Evolutionary conservation across 2,329 filamentous ascomycete genomes (phyloP).

Genomic region (Waltergamsia citrina): DNA sequence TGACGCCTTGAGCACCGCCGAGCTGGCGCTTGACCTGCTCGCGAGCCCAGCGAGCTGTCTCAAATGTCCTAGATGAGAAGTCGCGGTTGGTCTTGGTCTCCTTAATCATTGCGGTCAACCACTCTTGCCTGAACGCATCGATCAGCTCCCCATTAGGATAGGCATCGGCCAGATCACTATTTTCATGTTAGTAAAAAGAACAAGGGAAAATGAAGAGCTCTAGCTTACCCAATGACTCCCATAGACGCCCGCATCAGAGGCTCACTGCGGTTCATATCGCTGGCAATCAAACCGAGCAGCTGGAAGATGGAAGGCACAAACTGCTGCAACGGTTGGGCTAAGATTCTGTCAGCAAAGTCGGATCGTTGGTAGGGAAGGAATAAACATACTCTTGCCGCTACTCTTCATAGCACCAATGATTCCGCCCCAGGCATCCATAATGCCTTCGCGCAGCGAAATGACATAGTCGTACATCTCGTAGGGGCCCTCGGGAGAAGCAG

Average conservation of each 20-base stretch:
- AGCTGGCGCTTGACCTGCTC: constrained; percentile 95
- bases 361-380: background rate
- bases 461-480: constrained; percentile 98
- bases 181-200: constrained; percentile 22
- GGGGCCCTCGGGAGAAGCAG: constrained; percentile 66
- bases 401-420: constrained; percentile 91
- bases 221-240: constrained; percentile 89
- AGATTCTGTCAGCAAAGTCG: constrained; percentile 7
- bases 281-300: constrained; percentile 70
- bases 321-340: constrained; percentile 62
- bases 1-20: constrained; percentile 39
- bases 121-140: constrained; percentile 80
- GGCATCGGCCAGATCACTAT: constrained; percentile 82
- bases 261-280: constrained; percentile 83
- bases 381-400: constrained; percentile 61
- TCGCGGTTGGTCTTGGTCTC: constrained; percentile 87
- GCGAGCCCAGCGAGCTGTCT: constrained; percentile 93
- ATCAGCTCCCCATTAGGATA: constrained; percentile 86
- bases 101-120: constrained; percentile 82
- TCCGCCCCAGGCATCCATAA: constrained; percentile 98
- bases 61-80: constrained; percentile 73
- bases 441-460: constrained; percentile 87
- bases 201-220: background rate
- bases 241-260: constrained; percentile 86
- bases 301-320: constrained; percentile 83